Percentiles rank a stretch among this genome's conserved stretches.
Conservation (phyloP, 495 filamentous ascomycete genomes). For the Penicillium nucicola region DNA sequence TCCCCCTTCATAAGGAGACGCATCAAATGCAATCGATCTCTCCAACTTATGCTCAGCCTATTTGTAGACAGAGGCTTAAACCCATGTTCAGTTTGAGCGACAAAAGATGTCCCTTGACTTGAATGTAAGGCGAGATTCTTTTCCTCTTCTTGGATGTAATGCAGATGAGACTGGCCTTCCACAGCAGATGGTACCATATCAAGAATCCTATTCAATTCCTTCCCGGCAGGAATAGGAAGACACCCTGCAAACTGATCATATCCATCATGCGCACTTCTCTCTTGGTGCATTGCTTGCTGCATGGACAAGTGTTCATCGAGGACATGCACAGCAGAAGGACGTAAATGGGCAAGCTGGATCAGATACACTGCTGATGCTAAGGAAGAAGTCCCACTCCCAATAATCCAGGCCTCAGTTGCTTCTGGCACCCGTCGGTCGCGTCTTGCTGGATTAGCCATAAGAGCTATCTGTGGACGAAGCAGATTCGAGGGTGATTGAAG, state of each 20-base stretch:
- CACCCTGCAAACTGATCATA: not conserved
- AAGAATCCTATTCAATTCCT: no score
- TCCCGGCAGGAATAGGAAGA: not conserved
- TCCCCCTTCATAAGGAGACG: constrained; percentile 7
- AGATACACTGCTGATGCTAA: no score
- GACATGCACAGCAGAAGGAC: not conserved
- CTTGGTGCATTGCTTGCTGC: not conserved
- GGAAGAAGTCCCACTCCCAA: no score
- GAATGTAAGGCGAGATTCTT: no score
- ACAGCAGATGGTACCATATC: no score
- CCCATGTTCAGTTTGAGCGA: not conserved
- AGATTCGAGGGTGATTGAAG: no score
- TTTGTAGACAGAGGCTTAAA: not conserved
- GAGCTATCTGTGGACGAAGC: no score
- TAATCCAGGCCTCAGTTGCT: no score
- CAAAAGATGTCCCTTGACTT: not conserved
- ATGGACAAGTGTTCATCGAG: not conserved
- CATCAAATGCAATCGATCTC: not conserved
- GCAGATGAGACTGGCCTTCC: no score
- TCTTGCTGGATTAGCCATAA: no score
- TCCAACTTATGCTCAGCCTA: constrained; percentile 1
- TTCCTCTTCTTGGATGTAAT: no score
- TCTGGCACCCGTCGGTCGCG: no score
- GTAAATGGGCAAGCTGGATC: not conserved
- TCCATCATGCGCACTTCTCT: not conserved